Evolutionary conservation across 202 grass and related monocot genomes (phyloP), one percentile per base, ranked within the genome.

Genomic region (Miscanthus sacchariflorus): DNA sequence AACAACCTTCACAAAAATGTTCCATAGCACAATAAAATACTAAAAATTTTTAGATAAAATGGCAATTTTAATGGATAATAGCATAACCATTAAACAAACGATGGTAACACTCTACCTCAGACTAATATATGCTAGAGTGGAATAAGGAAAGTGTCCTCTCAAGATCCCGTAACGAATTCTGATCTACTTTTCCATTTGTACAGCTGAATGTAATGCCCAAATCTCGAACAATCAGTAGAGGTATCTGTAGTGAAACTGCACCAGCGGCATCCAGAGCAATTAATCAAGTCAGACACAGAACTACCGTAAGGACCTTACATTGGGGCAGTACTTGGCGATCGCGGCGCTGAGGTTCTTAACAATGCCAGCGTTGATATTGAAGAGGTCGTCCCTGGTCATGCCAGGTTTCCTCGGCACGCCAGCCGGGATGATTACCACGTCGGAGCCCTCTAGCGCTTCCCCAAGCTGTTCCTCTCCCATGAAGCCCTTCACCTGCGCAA

Each of bases 361-460:
- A 54, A 98, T 98, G 58, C 93, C 93, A 0, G 93, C 92, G 85
- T 98, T 98, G 84, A 95, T 98, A 76, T 98, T 98, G 92, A 98
- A 98, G 44, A 98, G 86, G 79, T 98, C 95, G 25, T 98, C 95
- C 80, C 95, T 88, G 48, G 93, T 94, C 95, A 98, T 98, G 19
- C 93, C 96, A 18, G 96, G 96, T 61, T 98, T 95, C 84, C 96
- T 85, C 44, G 93, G 96, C 85, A 98, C 93, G 7, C 96, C 96
- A 0, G 96, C 96, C 0, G 92, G 96, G 82, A 98, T 98, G 67
- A 98, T 91, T 23, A 98, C 93, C 24, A 98, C 81, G 66, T 98
- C 93, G 0, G 90, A 85, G 17, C 92, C 93, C 83, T 98, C 82
- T 59, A 98, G 70, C 1, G 96, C 96, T 54, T 95, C 84, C 28